Conservation (phyloP, 768 basidiomycete genomes). For the Pulveroboletus sp. region DNA sequence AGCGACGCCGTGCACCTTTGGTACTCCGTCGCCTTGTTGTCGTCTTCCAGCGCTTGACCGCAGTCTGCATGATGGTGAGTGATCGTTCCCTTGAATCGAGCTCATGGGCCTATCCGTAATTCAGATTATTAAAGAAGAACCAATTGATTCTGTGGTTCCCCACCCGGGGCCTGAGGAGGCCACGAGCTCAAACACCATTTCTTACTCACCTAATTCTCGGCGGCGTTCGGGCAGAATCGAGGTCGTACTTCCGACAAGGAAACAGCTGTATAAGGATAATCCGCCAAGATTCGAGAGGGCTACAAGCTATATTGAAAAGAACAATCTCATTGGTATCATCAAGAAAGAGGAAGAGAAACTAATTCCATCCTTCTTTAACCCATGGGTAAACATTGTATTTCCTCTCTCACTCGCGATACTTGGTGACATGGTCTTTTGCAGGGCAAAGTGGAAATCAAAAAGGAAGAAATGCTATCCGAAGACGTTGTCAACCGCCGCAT, state of each 20-base stretch:
- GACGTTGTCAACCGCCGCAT: conserved; percentile 16
- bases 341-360: conserved; percentile 14
- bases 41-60: no score
- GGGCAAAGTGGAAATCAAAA: conserved; percentile 14
- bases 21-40: no score
- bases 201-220: neutral
- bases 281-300: conserved; percentile 9
- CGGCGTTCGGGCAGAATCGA: conserved; percentile 1
- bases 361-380: no score
- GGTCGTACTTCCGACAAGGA: conserved; percentile 12
- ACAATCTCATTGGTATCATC: neutral
- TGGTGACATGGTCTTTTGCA: neutral
- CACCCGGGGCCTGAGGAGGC: neutral
- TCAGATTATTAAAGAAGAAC: conserved; percentile 13
- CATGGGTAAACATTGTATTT: no score
- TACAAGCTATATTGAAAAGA: conserved; percentile 4
- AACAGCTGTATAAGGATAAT: conserved; percentile 4
- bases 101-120: neutral
- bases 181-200: neutral
- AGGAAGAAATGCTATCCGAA: conserved; percentile 20
- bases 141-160: neutral
- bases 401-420: no score
- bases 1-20: no score
- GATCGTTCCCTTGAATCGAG: neutral
- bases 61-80: conserved; percentile 6